Conservation (phyloP, 768 basidiomycete genomes). For the Jaapia argillacea region DNA sequence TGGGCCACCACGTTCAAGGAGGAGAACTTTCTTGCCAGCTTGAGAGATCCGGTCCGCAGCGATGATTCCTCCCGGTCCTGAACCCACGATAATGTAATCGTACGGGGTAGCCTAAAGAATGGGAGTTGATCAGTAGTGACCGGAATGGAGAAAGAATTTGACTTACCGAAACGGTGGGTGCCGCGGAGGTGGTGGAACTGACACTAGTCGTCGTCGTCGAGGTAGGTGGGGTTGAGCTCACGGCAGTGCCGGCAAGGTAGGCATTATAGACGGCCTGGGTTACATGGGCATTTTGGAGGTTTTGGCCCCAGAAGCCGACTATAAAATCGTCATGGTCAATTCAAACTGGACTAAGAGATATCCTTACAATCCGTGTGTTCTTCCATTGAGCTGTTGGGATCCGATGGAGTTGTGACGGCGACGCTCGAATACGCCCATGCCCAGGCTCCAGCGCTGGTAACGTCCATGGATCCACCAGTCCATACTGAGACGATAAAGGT, state of each 20-base stretch:
- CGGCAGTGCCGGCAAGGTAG: slow-evolving; percentile 39
- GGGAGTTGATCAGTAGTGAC: background rate
- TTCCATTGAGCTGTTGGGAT: slow-evolving; percentile 38
- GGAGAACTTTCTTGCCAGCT: slow-evolving; percentile 51
- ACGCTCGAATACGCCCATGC: slow-evolving; percentile 41
- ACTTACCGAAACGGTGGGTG: slow-evolving; percentile 15
- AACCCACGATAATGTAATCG: slow-evolving; percentile 45
- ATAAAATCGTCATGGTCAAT: background rate
- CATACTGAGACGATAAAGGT: slow-evolving; percentile 9
- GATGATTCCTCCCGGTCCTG: slow-evolving; percentile 49
- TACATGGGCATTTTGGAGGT: slow-evolving; percentile 37
- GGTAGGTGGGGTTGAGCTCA: slow-evolving; percentile 12
- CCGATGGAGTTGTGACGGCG: slow-evolving; percentile 36
- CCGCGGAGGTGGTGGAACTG: slow-evolving; percentile 24
- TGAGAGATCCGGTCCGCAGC: slow-evolving; percentile 50
- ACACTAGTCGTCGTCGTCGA: slow-evolving; percentile 25
- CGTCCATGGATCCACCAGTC: slow-evolving; percentile 27
- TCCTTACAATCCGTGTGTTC: slow-evolving; percentile 51
- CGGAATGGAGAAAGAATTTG: background rate
- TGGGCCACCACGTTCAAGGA: slow-evolving; percentile 57
- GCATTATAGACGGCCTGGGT: slow-evolving; percentile 32
- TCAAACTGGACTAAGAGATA: slow-evolving; percentile 1
- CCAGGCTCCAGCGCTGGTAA: slow-evolving; percentile 25
- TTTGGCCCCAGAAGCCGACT: slow-evolving; percentile 54
- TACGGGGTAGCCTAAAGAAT: slow-evolving; percentile 33